These are phyloP conservation scores for Vaccinium vitisidaea DNA, from an alignment of 148 eudicot genomes.

Conservation along the genomic window DNA sequence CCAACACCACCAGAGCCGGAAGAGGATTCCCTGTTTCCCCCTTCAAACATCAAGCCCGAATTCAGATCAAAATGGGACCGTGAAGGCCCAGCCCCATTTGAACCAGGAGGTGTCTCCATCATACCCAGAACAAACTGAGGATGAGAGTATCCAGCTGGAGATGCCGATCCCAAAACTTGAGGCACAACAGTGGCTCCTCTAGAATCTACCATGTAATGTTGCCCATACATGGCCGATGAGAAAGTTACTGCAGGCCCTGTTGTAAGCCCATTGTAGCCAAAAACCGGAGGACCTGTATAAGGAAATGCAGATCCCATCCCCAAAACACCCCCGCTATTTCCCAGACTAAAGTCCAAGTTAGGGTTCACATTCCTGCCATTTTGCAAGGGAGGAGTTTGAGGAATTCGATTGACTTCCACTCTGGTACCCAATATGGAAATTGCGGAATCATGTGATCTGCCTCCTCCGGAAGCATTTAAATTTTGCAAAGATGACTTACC, in stretches of 20 bases:
- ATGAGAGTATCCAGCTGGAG: slow-evolving; percentile 46
- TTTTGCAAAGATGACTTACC: slow-evolving; percentile 42
- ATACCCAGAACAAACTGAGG: slow-evolving; percentile 48
- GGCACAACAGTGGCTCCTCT: slow-evolving; percentile 64
- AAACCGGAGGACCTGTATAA: slow-evolving; percentile 42
- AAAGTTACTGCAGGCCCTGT: slow-evolving; percentile 49
- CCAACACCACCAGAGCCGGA: slow-evolving; percentile 48
- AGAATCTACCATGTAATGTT: slow-evolving; percentile 80
- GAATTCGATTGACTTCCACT: slow-evolving; percentile 55
- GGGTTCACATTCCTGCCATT: slow-evolving; percentile 53
- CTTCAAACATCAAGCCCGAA: slow-evolving; percentile 50
- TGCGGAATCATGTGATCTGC: slow-evolving; percentile 40
- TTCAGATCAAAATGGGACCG: slow-evolving; percentile 53
- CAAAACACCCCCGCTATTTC: slow-evolving; percentile 40
- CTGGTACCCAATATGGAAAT: slow-evolving; percentile 75
- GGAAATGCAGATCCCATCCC: slow-evolving; percentile 46
- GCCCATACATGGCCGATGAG: slow-evolving; percentile 50
- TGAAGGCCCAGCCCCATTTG: slow-evolving; percentile 49
- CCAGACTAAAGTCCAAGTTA: slow-evolving; percentile 42
- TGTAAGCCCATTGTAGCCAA: slow-evolving; percentile 51
- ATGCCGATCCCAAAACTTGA: slow-evolving; percentile 49
- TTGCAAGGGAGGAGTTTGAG: slow-evolving; percentile 34
- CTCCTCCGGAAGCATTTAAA: slow-evolving; percentile 31
- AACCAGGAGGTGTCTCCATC: slow-evolving; percentile 37
- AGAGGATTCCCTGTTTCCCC: slow-evolving; percentile 44